Evolutionary conservation across 169 alveolate genomes (phyloP).

Genomic region (Eimeria maxima): DNA sequence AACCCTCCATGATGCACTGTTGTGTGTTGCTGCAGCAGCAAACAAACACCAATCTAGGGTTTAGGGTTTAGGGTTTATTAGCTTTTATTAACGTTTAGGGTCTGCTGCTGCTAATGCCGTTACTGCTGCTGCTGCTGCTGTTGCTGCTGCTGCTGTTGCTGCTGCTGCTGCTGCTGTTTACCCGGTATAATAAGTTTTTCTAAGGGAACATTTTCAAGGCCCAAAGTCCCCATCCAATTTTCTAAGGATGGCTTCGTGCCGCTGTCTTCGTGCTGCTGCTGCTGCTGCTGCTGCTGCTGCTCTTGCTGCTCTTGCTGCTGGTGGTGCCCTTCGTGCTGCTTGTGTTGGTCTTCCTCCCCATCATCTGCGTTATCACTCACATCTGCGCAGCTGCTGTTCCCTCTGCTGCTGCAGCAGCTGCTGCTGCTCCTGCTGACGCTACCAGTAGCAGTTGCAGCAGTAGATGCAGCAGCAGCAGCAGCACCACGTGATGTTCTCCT

Average conservation of each 20-base stretch:
- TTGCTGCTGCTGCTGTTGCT: background rate
- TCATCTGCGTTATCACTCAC: background rate
- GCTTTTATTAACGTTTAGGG: no score
- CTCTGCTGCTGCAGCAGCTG: constrained; percentile 23
- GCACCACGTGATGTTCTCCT: background rate
- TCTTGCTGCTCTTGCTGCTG: background rate
- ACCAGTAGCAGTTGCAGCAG: background rate
- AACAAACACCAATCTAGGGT: background rate
- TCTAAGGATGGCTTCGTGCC: constrained; percentile 12
- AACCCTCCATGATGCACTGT: constrained; percentile 76
- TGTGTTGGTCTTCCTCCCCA: background rate
- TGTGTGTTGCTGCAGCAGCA: constrained; percentile 76
- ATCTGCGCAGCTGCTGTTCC: constrained; percentile 10
- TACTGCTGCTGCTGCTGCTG: background rate
- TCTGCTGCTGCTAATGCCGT: background rate
- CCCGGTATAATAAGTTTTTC: constrained; percentile 45
- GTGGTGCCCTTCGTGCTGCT: background rate
- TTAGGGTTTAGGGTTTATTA: background rate
- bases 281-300: constrained; percentile 28
- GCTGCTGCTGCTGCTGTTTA: background rate
- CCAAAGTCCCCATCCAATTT: constrained; percentile 60
- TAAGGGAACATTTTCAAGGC: constrained; percentile 11
- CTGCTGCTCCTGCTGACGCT: background rate
- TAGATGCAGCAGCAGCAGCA: background rate
- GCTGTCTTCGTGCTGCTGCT: background rate